These are phyloP conservation scores for Chlorella sp. DNA, from an alignment of 139 green algal genomes.

Conservation along the genomic window DNA sequence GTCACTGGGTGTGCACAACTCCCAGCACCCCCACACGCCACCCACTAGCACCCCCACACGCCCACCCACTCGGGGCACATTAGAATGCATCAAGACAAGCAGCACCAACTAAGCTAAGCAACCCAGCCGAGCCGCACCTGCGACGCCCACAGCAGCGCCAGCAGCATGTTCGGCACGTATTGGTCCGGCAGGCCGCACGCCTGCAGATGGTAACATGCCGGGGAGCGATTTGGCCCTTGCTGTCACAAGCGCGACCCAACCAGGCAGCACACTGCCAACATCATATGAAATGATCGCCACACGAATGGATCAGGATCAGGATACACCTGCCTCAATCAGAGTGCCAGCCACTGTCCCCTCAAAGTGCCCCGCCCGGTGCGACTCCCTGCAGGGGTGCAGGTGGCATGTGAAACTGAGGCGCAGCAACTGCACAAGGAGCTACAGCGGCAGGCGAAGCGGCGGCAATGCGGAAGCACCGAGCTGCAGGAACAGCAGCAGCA, in stretches of 20 bases:
- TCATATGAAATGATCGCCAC: no score
- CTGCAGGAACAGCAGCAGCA: not conserved
- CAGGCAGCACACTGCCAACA: no score
- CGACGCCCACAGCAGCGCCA: constrained; percentile 77
- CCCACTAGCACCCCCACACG: no score
- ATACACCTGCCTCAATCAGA: constrained; percentile 48
- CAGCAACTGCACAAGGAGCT: no score
- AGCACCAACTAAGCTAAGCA: no score
- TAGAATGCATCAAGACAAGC: not conserved
- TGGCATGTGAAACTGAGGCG: not conserved
- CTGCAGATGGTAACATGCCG: not conserved
- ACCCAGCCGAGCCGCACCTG: no score
- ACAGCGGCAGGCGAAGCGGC: not conserved
- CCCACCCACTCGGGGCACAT: no score
- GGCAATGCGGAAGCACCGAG: not conserved
- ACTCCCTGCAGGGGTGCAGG: constrained; percentile 21
- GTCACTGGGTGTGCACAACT: no score
- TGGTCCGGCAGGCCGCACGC: constrained; percentile 47
- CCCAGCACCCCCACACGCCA: no score
- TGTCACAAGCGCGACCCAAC: no score
- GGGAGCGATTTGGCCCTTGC: no score
- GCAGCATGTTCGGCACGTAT: constrained; percentile 69
- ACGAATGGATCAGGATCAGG: no score
- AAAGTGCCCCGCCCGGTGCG: constrained; percentile 52
- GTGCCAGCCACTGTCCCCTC: constrained; percentile 48